These are phyloP conservation scores for Tricharina praecox DNA, from an alignment of 495 filamentous ascomycete genomes.

Conservation along the genomic window DNA sequence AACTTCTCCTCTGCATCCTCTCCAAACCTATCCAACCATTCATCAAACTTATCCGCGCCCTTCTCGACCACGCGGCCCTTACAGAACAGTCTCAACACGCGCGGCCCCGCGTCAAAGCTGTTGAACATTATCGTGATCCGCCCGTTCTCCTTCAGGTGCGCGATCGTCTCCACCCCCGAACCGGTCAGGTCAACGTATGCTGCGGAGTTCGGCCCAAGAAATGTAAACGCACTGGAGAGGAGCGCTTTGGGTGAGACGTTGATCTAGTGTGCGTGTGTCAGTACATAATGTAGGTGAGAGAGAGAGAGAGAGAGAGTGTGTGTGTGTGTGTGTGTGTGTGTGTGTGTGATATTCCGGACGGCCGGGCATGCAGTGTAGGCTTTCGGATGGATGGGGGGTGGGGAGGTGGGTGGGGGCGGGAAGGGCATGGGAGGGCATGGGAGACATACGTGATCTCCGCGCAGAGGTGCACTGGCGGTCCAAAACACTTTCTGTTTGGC, in stretches of 20 bases:
- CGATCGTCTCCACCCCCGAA: slow-evolving; percentile 53
- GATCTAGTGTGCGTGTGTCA: too few species aligned
- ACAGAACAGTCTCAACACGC: slow-evolving; percentile 57
- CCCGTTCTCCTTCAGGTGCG: slow-evolving; percentile 58
- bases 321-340: too few species aligned
- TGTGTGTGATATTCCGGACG: too few species aligned
- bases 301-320: too few species aligned
- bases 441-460: slow-evolving; percentile 31
- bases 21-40: slow-evolving; percentile 32
- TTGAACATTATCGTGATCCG: slow-evolving; percentile 57
- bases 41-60: slow-evolving; percentile 32
- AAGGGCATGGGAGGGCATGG: too few species aligned
- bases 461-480: slow-evolving; percentile 47
- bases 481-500: slow-evolving; percentile 49
- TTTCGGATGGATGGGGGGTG: too few species aligned
- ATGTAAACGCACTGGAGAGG: slow-evolving; percentile 37
- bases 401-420: too few species aligned
- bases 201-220: slow-evolving; percentile 40
- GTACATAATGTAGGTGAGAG: too few species aligned
- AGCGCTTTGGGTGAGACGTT: slow-evolving; percentile 59
- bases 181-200: slow-evolving; percentile 60
- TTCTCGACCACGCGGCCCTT: slow-evolving; percentile 47
- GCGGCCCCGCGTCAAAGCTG: slow-evolving; percentile 44
- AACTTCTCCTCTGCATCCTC: slow-evolving; percentile 28
- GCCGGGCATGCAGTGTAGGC: too few species aligned